These are phyloP conservation scores for Mycena kentingensis DNA, from an alignment of 768 basidiomycete genomes.

Conservation along the genomic window DNA sequence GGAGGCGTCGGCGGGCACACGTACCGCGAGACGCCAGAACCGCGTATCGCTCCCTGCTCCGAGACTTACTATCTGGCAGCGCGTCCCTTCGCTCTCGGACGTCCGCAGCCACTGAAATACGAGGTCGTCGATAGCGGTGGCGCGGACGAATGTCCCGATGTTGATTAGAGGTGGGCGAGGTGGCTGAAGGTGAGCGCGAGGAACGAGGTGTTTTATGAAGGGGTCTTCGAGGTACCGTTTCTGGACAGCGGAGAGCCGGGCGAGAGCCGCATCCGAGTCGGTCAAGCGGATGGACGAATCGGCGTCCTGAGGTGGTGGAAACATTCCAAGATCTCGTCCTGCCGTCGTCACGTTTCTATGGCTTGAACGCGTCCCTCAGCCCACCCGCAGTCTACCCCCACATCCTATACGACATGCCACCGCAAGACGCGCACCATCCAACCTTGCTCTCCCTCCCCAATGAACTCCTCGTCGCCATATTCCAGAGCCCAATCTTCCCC, in stretches of 20 bases:
- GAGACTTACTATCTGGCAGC: conserved; percentile 87
- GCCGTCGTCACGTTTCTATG: not conserved
- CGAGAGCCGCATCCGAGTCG: conserved; percentile 80
- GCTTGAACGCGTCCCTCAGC: too few relatives aligned
- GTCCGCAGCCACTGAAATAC: conserved; percentile 17
- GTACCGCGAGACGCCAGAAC: conserved; percentile 88
- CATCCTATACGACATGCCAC: not conserved
- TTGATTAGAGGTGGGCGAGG: conserved; percentile 89
- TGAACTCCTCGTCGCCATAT: conserved; percentile 17
- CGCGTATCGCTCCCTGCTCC: conserved; percentile 96
- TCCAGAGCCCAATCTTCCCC: conserved; percentile 19
- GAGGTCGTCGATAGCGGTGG: conserved; percentile 68
- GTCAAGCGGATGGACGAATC: conserved; percentile 74
- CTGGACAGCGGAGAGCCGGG: conserved; percentile 82
- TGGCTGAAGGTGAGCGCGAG: conserved; percentile 60
- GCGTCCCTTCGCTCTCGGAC: conserved; percentile 42
- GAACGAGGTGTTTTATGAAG: conserved; percentile 67
- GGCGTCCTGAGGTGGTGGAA: conserved; percentile 34
- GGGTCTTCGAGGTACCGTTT: conserved; percentile 82
- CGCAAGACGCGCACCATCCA: not conserved
- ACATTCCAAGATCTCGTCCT: not conserved
- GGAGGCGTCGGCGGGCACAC: conserved; percentile 31
- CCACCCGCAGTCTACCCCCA: not conserved
- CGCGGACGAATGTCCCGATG: conserved; percentile 88
- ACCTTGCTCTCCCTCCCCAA: conserved; percentile 19